Percentiles rank a stretch among this genome's conserved stretches.
These are phyloP conservation scores for Pythium dissimile DNA, from an alignment of 352 stramenopile species.

Conservation along the genomic window DNA sequence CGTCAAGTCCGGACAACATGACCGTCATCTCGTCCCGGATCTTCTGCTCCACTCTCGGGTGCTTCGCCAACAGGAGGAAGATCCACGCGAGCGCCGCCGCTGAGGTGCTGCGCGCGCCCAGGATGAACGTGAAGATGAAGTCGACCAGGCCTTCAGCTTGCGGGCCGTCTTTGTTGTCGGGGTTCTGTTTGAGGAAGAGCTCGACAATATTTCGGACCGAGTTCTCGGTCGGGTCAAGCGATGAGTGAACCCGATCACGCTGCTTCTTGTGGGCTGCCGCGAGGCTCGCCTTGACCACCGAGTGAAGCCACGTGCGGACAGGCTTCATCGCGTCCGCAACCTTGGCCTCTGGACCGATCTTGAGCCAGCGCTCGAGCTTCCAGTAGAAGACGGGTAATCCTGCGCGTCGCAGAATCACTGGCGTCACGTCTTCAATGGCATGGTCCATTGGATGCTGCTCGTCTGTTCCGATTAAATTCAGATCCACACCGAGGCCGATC, in stretches of 20 bases:
- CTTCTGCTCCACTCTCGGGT: constrained; percentile 47
- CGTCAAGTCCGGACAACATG: constrained; percentile 1
- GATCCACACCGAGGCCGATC: constrained; percentile 41
- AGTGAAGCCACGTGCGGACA: constrained; percentile 36
- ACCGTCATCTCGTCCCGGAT: constrained; percentile 41
- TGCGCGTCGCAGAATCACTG: constrained; percentile 36
- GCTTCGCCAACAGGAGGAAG: constrained; percentile 54
- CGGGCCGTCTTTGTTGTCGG: constrained; percentile 14
- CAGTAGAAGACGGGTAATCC: constrained; percentile 41
- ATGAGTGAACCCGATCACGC: too few species aligned
- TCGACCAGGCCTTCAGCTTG: constrained; percentile 54
- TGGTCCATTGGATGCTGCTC: constrained; percentile 35
- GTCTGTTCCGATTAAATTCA: constrained; percentile 27
- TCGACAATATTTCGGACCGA: neutral
- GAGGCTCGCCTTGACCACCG: constrained; percentile 27
- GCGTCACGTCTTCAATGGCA: constrained; percentile 28
- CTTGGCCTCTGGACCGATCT: constrained; percentile 35
- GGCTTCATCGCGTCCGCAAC: constrained; percentile 24
- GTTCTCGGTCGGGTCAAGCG: neutral
- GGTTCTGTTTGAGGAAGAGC: constrained; percentile 7
- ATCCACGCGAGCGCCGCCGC: constrained; percentile 62
- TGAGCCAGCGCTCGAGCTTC: constrained; percentile 45
- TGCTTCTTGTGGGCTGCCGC: constrained; percentile 4
- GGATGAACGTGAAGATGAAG: constrained; percentile 58
- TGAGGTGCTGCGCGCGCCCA: constrained; percentile 70